A percentile compares a stretch with the other conserved stretches of the same genome.
Evolutionary conservation across 148 eudicot genomes (phyloP).

Genomic region (Gaultheria prostrata): DNA sequence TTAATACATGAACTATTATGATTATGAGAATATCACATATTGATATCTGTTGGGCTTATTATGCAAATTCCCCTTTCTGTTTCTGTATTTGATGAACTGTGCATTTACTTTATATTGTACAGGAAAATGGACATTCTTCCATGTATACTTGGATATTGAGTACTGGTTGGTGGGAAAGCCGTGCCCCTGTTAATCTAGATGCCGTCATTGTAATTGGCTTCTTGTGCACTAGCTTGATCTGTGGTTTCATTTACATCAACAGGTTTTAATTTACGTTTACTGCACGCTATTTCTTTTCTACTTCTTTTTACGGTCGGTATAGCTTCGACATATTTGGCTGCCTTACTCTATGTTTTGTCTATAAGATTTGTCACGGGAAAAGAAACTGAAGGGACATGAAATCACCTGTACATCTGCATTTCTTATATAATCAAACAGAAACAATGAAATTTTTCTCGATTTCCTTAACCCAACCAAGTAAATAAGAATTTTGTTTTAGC

Average conservation of each 20-base stretch:
- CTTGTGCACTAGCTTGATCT: constrained; percentile 55
- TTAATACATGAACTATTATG: background rate
- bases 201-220: constrained; percentile 66
- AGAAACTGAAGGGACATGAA: background rate
- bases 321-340: constrained; percentile 4
- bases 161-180: constrained; percentile 90
- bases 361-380: background rate
- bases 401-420: background rate
- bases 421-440: background rate
- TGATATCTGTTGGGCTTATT: too few relatives aligned
- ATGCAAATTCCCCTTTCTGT: background rate
- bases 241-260: constrained; percentile 74
- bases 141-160: constrained; percentile 82
- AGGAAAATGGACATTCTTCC: constrained; percentile 89
- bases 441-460: background rate
- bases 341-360: background rate
- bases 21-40: too few relatives aligned
- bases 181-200: constrained; percentile 81
- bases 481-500: background rate
- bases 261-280: constrained; percentile 36
- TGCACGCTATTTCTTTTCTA: background rate
- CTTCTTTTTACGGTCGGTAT: background rate
- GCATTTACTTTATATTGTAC: background rate
- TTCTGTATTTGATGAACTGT: background rate
- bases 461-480: background rate